Evolutionary conservation across 1,284 basidiomycete species (phyloP).

Genomic region (Trametes versicolor): DNA sequence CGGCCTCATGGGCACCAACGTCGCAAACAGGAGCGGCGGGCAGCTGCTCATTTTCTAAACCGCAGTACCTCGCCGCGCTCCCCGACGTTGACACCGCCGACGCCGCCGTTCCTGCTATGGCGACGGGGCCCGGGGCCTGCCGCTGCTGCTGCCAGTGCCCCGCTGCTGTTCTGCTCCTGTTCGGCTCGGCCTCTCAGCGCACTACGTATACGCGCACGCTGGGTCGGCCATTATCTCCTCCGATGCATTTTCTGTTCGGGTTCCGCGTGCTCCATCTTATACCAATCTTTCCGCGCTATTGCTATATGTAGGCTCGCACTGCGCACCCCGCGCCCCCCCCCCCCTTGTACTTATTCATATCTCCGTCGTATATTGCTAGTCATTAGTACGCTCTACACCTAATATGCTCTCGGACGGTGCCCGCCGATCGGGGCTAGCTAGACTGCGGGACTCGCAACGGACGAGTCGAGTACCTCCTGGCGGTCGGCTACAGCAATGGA

Average conservation of each 20-base stretch:
- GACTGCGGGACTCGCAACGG: constrained; percentile 6
- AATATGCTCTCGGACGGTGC: neutral
- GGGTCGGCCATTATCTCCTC: neutral
- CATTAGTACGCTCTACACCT: neutral
- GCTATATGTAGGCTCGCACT: neutral
- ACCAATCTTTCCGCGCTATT: neutral
- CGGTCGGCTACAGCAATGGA: neutral
- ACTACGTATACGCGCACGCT: neutral
- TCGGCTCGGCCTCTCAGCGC: constrained; percentile 17
- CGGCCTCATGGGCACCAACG: constrained; percentile 49
- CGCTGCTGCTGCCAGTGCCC: neutral
- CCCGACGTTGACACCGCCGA: neutral
- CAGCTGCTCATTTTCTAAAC: constrained; percentile 42
- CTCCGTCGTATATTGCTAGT: constrained; percentile 12
- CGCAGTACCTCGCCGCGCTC: neutral
- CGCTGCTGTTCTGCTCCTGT: neutral
- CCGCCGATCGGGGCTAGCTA: neutral
- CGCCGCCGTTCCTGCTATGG: neutral
- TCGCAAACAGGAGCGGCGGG: constrained; percentile 41
- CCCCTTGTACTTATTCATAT: constrained; percentile 22
- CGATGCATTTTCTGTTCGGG: constrained; percentile 4
- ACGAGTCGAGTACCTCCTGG: neutral
- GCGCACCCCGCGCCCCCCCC: neutral
- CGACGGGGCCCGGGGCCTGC: neutral
- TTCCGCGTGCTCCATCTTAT: constrained; percentile 1